Evolutionary conservation across 2,329 filamentous ascomycete species (phyloP), one percentile per base, ranked within the genome.

Genomic region (Fusarium incarnatum): DNA sequence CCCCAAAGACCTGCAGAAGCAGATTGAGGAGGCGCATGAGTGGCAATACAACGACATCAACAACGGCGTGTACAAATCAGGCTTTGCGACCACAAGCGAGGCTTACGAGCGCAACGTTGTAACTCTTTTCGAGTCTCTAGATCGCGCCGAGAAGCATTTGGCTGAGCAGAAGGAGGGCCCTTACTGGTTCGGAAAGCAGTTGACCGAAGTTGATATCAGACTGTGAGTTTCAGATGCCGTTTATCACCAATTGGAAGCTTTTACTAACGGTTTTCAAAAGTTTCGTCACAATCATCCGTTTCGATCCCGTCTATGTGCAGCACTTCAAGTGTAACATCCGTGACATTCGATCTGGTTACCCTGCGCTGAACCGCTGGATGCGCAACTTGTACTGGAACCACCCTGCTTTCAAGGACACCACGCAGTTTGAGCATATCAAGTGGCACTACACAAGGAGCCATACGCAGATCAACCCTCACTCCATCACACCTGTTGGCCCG

Each of bases 361-460:
- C 94, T 28, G 83, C 86, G 53, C 82, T 97, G 62, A 93, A 98
- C 83, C 83, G 82, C 64, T 98, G 94, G 94, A 80, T 97, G 82
- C 86, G 92, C 58, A 87, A 91, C 76, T 82, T 97, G 73, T 98
- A 97, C 83, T 97, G 94, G 94, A 91, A 91, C 72, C 79, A 89
- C 25, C 84, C 89, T 0, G 94, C 93, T 4, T 98, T 97, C 82
- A 83, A 84, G 68, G 88, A 92, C 54, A 96, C 94, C 66, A 97
- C 94, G 23, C 88, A 98, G 80, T 97, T 97, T 79, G 88, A 97
- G 79, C 96, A 99, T 82, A 98, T 98, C 83, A 98, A 97, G 88
- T 91, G 84, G 79, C 89, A 91, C 78, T 89, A 88, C 78, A 88
- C 87, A 64, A 83, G 85, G 73, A 89, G 86, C 71, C 87, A 89